These are phyloP conservation scores for Talaromyces marneffei DNA, from an alignment of 2,329 filamentous ascomycete species.

Conservation along the genomic window DNA sequence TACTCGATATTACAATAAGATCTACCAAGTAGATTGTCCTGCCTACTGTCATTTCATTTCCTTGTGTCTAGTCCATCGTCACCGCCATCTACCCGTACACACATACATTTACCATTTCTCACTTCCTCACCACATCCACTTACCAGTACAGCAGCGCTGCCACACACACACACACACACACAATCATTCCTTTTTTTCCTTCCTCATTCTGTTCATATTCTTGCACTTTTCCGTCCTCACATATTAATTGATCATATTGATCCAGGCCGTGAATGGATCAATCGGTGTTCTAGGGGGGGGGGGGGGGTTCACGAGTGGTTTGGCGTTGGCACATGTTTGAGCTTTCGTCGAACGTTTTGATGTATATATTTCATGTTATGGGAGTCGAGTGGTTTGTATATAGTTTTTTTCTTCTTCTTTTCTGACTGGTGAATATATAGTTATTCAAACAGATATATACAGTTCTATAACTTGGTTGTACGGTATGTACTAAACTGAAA, in stretches of 20 bases:
- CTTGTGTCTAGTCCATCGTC: not conserved
- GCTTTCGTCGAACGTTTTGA: not conserved
- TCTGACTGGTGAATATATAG: not conserved
- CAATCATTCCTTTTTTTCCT: not conserved
- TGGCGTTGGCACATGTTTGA: not conserved
- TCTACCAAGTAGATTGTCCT: not conserved
- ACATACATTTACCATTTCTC: not conserved
- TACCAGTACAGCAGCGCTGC: conserved; percentile 6
- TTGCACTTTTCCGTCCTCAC: not conserved
- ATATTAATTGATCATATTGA: not conserved
- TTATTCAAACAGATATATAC: not conserved
- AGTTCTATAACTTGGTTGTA: no score
- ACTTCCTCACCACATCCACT: not conserved
- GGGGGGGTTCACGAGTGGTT: not conserved
- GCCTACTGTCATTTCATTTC: not conserved
- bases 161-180: not conserved
- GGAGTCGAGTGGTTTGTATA: not conserved
- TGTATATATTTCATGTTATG: not conserved
- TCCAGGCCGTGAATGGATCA: not conserved
- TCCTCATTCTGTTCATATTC: not conserved
- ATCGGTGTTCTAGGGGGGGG: not conserved
- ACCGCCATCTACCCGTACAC: not conserved
- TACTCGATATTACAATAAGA: not conserved
- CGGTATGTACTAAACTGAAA: not conserved
- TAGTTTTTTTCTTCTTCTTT: no score